Conservation (phyloP, 768 basidiomycete species). For the Suillus plorans region DNA sequence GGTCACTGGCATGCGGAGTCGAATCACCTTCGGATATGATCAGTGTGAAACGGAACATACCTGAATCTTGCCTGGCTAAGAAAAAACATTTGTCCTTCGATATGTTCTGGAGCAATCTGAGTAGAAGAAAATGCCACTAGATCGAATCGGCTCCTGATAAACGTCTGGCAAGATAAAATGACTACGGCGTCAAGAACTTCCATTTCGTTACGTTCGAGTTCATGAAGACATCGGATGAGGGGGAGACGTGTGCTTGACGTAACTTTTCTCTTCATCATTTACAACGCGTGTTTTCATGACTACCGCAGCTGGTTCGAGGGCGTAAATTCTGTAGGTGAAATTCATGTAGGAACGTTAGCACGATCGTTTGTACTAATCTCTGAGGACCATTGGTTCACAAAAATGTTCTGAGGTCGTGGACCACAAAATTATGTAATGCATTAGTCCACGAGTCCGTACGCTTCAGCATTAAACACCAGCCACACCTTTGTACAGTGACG, state of each 20-base stretch:
- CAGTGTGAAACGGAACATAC: not conserved
- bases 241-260: slow-evolving; percentile 15
- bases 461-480: not conserved
- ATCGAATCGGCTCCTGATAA: not conserved
- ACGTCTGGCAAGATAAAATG: not conserved
- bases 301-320: slow-evolving; percentile 35
- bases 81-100: not conserved
- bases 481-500: not conserved
- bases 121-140: not conserved
- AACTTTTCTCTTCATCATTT: slow-evolving; percentile 8
- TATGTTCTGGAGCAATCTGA: not conserved
- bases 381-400: not conserved
- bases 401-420: not conserved
- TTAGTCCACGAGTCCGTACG: not conserved
- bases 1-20: not conserved
- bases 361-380: not conserved
- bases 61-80: not conserved
- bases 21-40: slow-evolving; percentile 2
- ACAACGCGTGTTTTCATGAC: slow-evolving; percentile 18
- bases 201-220: not conserved
- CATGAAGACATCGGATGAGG: not conserved
- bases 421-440: not conserved
- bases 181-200: not conserved
- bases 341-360: not conserved
- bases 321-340: not conserved